Percentiles rank a stretch among this genome's conserved stretches.
These are phyloP conservation scores for Wickerhamiella galacta DNA, from an alignment of 805 yeast genomes.

Conservation along the genomic window DNA sequence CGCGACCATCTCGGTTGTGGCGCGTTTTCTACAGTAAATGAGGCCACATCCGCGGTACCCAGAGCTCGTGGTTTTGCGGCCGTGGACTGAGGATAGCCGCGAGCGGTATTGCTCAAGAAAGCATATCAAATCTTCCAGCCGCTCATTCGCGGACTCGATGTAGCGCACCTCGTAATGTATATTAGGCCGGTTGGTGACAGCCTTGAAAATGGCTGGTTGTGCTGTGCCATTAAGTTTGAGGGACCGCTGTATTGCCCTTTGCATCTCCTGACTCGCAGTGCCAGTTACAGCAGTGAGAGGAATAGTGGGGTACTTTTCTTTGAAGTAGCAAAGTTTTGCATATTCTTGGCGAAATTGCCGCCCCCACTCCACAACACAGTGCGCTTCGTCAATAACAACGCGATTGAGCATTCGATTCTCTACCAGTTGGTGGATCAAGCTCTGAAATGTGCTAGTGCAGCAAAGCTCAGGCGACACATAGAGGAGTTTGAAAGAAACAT, in stretches of 20 bases:
- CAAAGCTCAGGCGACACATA: constrained; percentile 75
- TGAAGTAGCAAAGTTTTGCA: constrained; percentile 59
- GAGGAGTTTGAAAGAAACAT: constrained; percentile 69
- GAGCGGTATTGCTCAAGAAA: constrained; percentile 13
- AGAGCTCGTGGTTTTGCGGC: not conserved
- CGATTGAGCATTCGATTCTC: constrained; percentile 50
- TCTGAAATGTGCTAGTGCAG: constrained; percentile 42
- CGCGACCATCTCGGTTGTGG: constrained; percentile 69
- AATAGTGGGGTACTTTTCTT: constrained; percentile 50
- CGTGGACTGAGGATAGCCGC: constrained; percentile 6
- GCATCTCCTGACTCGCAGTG: constrained; percentile 50
- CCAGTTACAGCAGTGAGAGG: constrained; percentile 96
- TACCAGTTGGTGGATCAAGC: constrained; percentile 41
- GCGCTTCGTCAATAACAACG: constrained; percentile 91
- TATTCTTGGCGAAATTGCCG: constrained; percentile 95
- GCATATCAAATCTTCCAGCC: constrained; percentile 11
- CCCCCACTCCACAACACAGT: constrained; percentile 97
- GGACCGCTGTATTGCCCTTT: constrained; percentile 43
- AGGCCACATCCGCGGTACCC: constrained; percentile 39
- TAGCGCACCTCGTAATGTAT: constrained; percentile 60
- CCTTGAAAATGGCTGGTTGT: constrained; percentile 42
- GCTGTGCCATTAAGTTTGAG: constrained; percentile 40
- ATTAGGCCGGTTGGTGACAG: constrained; percentile 79
- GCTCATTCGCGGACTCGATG: constrained; percentile 27
- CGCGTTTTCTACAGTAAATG: constrained; percentile 83